These are phyloP conservation scores for Macadamia tetraphylla DNA, from an alignment of 164 flowering plant species.

Conservation along the genomic window DNA sequence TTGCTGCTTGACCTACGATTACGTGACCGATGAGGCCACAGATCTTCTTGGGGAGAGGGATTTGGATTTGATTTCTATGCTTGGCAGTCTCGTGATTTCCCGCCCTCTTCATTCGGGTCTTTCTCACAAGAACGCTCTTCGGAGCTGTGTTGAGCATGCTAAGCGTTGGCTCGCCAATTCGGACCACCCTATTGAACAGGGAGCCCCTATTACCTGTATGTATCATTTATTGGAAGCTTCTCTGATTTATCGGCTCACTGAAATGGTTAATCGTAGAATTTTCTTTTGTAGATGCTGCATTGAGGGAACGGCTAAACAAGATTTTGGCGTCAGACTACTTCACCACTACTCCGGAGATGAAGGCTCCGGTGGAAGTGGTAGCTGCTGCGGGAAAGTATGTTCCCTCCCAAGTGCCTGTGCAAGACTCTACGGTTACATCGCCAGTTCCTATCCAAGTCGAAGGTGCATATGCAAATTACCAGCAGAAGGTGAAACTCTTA, in stretches of 20 bases:
- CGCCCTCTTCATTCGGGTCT: constrained; percentile 63
- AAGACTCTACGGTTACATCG: constrained; percentile 16
- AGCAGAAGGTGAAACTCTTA: constrained; percentile 34
- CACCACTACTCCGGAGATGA: constrained; percentile 81
- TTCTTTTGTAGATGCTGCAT: constrained; percentile 51
- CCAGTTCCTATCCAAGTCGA: constrained; percentile 36
- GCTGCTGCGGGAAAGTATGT: constrained; percentile 68
- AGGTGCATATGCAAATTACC: constrained; percentile 30
- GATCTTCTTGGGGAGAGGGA: constrained; percentile 79
- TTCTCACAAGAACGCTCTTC: constrained; percentile 78
- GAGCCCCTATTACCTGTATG: constrained; percentile 58
- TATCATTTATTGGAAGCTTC: background rate
- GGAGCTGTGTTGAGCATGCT: constrained; percentile 72
- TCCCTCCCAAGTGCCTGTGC: constrained; percentile 48
- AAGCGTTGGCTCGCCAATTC: constrained; percentile 71
- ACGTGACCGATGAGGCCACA: constrained; percentile 86
- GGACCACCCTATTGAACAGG: constrained; percentile 50
- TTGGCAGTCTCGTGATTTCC: constrained; percentile 57
- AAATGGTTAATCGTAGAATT: constrained; percentile 1
- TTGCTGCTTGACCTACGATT: constrained; percentile 90
- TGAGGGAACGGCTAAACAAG: constrained; percentile 73
- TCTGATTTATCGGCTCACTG: background rate
- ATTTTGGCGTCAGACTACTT: constrained; percentile 80
- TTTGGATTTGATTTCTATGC: constrained; percentile 64
- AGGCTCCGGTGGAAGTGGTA: constrained; percentile 64